Base-by-base conservation (phyloP, 2,329 filamentous ascomycete genomes). In the Aspergillus sp. region DNA sequence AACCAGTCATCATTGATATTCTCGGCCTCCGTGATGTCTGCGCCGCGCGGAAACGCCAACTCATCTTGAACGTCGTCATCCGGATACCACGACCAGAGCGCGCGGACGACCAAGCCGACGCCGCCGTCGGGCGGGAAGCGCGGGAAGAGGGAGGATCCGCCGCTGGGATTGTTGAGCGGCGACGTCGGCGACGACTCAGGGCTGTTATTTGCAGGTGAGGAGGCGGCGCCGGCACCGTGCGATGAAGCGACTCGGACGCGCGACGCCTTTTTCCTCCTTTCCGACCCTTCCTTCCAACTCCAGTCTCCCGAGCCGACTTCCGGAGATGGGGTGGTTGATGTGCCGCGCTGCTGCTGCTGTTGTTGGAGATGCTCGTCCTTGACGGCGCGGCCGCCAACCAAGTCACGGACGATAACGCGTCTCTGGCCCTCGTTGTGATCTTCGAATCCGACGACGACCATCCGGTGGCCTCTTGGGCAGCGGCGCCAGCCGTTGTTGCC, bases 1-100 rank as follows among this genome's bases (percentile, higher is more conserved):
- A 74, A 86, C 88, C 88, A 96, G 55, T 94, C 86, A 12, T 80
- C 83, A 55, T 94, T 94, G 29, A 93, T 76, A 56, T 91, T 82
- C 54, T 89, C 81, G 24, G 82, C 76, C 63, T 96, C 89, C 5
- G 72, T 71, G 10, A 96, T 74, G 57, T 91, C 83, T 0, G 88
- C 86, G 7, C 82, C 79, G 31, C 78, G 78, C 0, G 89, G 89
- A 47, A 96, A 95, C 41, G 79, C 59, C 25, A 96, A 61, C 61
- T 96, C 89, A 52, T 94, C 83, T 10, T 49, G 41, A 8, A 57
- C 53, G 1, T 50, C 52, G 5, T 59, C 54, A 2, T 72, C 71
- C 0, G 86, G 85, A 51, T 81, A 88, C 70, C 85, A 93, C 3
- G 77, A 71, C 82, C 85, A 95, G 11, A 71, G 60, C 0, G 85